These are phyloP conservation scores for Fusarium zealandicum DNA, from an alignment of 2,329 filamentous ascomycete genomes.

Conservation along the genomic window DNA sequence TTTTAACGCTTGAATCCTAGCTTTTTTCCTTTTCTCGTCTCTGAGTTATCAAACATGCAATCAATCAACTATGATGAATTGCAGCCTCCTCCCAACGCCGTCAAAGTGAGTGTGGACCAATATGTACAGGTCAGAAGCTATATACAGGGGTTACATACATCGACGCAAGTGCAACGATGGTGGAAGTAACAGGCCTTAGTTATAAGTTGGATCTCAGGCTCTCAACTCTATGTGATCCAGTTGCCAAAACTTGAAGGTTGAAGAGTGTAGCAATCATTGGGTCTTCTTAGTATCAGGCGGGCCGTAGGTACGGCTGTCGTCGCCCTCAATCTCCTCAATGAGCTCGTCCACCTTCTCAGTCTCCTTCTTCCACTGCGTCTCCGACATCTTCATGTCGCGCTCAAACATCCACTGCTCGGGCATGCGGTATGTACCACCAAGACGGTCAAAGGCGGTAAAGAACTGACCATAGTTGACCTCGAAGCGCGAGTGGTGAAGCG, in stretches of 20 bases:
- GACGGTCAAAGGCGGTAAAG: conserved; percentile 88
- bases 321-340: conserved; percentile 72
- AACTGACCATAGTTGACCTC: conserved; percentile 88
- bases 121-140: conserved; percentile 27
- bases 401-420: conserved; percentile 87
- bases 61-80: conserved; percentile 26
- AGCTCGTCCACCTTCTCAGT: conserved; percentile 64
- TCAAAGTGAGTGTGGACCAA: conserved; percentile 25
- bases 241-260: neutral
- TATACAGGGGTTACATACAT: conserved; percentile 21
- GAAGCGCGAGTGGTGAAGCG: conserved; percentile 69
- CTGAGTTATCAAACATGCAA: conserved; percentile 33
- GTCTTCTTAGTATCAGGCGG: conserved; percentile 55
- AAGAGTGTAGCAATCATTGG: conserved; percentile 23
- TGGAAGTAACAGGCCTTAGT: too few relatives aligned
- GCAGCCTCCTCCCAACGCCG: conserved; percentile 24
- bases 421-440: conserved; percentile 85
- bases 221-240: too few relatives aligned
- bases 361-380: conserved; percentile 81
- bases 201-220: too few relatives aligned
- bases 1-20: conserved; percentile 10
- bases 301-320: conserved; percentile 59
- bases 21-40: conserved; percentile 18
- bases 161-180: neutral
- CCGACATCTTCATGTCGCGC: conserved; percentile 84